phyloP scores from a whole-genome alignment of 2,329 filamentous ascomycete genomes.

The Setomelanomma holmii region DNA sequence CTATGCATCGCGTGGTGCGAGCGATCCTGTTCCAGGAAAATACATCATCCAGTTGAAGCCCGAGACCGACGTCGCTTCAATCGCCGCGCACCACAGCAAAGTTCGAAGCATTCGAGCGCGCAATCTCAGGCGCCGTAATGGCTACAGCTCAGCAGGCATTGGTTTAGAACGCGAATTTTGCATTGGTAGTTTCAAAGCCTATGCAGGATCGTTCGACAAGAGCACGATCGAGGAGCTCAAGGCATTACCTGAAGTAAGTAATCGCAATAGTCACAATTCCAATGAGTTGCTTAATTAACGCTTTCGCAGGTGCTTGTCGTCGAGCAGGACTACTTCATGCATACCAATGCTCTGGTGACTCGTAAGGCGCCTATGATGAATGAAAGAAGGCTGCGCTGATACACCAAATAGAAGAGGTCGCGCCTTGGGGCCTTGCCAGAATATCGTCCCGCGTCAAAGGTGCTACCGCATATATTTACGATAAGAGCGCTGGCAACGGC shows the following conservation, averaged over 20 bases:
- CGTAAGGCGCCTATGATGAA: slow-evolving; percentile 15
- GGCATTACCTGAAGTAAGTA: slow-evolving; percentile 33
- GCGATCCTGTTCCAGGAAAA: slow-evolving; percentile 45
- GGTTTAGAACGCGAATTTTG: slow-evolving; percentile 38
- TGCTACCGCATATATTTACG: slow-evolving; percentile 35
- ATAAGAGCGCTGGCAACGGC: slow-evolving; percentile 29
- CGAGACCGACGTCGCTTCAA: slow-evolving; percentile 31
- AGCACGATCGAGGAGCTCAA: slow-evolving; percentile 39
- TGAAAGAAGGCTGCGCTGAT: slow-evolving; percentile 3
- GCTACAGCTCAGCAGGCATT: slow-evolving; percentile 11
- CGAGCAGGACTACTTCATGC: slow-evolving; percentile 38
- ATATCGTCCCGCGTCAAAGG: slow-evolving; percentile 34
- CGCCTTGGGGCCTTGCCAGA: slow-evolving; percentile 38
- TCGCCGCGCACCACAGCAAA: slow-evolving; percentile 32
- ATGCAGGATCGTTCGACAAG: slow-evolving; percentile 39
- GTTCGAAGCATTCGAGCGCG: slow-evolving; percentile 40
- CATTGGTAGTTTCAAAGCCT: slow-evolving; percentile 42
- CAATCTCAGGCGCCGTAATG: slow-evolving; percentile 31
- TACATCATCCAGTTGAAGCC: slow-evolving; percentile 55
- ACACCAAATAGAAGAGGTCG: slow-evolving; percentile 14
- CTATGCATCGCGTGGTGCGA: slow-evolving; percentile 6
- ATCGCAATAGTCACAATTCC: not conserved
- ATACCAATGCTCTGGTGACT: slow-evolving; percentile 24
- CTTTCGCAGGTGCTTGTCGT: slow-evolving; percentile 28
- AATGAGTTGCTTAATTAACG: slow-evolving; percentile 1